phyloP scores from a whole-genome alignment of 192 early-diverging fungal genomes.

The Podila verticillata region DNA sequence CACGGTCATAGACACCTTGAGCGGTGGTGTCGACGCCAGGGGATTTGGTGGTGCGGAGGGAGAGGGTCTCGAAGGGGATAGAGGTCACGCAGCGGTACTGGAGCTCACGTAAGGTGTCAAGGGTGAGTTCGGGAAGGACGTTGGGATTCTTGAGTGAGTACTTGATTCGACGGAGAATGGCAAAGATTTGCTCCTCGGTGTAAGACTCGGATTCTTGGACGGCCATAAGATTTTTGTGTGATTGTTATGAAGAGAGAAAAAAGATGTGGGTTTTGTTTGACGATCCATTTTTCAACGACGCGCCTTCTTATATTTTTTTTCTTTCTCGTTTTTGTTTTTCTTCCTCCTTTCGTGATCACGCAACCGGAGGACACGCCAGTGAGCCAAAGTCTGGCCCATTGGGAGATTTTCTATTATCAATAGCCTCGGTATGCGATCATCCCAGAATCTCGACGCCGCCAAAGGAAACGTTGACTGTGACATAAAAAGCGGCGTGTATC shows the following conservation, averaged over 20 bases:
- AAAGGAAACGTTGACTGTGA: no score
- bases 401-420: no score
- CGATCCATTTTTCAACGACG: no score
- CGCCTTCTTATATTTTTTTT: no score
- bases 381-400: no score
- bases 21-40: constrained; percentile 18
- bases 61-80: constrained; percentile 26
- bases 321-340: no score
- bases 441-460: no score
- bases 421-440: no score
- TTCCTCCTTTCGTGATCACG: no score
- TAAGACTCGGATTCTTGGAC: neutral
- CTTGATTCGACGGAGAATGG: constrained; percentile 15
- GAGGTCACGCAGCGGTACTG: constrained; percentile 18
- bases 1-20: constrained; percentile 19
- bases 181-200: constrained; percentile 20
- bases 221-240: neutral
- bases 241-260: neutral
- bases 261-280: no score
- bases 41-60: constrained; percentile 8
- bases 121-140: constrained; percentile 11
- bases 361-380: no score
- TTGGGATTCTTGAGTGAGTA: constrained; percentile 16
- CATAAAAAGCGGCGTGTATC: no score
- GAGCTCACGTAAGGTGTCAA: constrained; percentile 16